Evolutionary conservation across 139 green algal species (phyloP), one percentile per base, ranked within the genome.

Genomic region (Coccomyxa sp.): DNA sequence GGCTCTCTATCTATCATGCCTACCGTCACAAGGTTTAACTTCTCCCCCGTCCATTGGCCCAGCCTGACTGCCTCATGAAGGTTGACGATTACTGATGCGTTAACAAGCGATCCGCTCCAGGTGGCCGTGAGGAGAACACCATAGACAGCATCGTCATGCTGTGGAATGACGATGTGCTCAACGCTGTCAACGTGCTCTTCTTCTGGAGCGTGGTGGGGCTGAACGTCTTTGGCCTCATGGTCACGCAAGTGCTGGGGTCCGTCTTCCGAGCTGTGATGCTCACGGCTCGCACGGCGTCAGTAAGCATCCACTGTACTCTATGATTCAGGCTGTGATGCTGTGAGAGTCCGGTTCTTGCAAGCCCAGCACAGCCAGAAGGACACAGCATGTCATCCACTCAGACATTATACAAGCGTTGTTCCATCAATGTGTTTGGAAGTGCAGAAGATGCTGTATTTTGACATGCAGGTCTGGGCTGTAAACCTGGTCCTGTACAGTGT

Each of bases 181-280:
- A 58, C 6, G 39, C 39, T 8, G 29, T 58, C 7, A 76, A 76
- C 39, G 1, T 35, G 38, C 38, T 76, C 18, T 76, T 76, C 71
- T 76, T 76, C 35, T 35, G 24, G 39, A 64, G 38, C 8, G 71
- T 76, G 71, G 39, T 76, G 31, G 71, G 71, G 38, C 39, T 76
- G 16, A 76, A 76, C 39, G 35, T 76, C 8, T 76, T 76, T 58
- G 71, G 71, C 38, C 38, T 76, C 38, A 58, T 58, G 71, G 71
- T 76, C 71, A 76, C 71, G 18, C 39, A 35, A 10, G 22, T 27
- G 71, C 71, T 76, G 38, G 71, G 71, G 18, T 68, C 38, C 18
- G 71, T 76, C 39, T 76, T 76, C 71, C 37, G 71, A 0, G 71
- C 71, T 39, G 71, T 76, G 38, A 35, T 76, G 39, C 39, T 76